Base-by-base conservation (phyloP, 768 basidiomycete species). In the Leccinum rimulosum region DNA sequence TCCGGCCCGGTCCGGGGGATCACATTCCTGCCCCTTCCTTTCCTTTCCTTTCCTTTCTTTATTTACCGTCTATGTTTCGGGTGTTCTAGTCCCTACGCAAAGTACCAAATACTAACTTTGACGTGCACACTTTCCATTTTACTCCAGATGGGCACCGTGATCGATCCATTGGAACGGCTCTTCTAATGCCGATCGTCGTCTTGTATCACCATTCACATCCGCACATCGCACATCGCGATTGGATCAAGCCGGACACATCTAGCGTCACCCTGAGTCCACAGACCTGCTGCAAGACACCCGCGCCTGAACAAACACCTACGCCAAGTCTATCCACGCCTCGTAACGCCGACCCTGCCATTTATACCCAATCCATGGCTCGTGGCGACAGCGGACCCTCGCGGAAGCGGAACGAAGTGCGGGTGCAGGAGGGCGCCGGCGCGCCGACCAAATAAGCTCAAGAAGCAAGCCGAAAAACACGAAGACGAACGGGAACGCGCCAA, bases 351-450 rank as follows among this genome's bases (percentile, higher is more conserved):
- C 10, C 11, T 61, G 6, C 40, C 50, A 3, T 40, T 61, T 36
- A 68, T 71, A 30, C 52, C 70, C 58, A 98, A 98, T 71, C 95
- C 95, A 10, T 98, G 96, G 94, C 86, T 97, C 17, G 73, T 74
- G 1, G 75, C 75, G 10, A 64, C 57, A 7, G 52, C 22, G 88
- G 84, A 54, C 73, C 77, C 3, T 76, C 85, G 0, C 84, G 85
- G 60, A 93, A 89, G 71, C 83, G 82, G 61, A 95, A 94, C 71
- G 83, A 88, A 59, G 78, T 91, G 10, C 72, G 84, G 4, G 82
- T 93, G 22, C 80, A 82, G 63, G 94, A 92, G 65, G 80, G 82
- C 60, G 88, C 87, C 63, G 78, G 76, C 25, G 69, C 78, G 7
- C 69, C 75, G 30, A 80, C 83, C 45, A 93, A 84, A 88, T 70